phyloP scores from a whole-genome alignment of 2,329 filamentous ascomycete species.

The Fusarium protoensiforme region DNA sequence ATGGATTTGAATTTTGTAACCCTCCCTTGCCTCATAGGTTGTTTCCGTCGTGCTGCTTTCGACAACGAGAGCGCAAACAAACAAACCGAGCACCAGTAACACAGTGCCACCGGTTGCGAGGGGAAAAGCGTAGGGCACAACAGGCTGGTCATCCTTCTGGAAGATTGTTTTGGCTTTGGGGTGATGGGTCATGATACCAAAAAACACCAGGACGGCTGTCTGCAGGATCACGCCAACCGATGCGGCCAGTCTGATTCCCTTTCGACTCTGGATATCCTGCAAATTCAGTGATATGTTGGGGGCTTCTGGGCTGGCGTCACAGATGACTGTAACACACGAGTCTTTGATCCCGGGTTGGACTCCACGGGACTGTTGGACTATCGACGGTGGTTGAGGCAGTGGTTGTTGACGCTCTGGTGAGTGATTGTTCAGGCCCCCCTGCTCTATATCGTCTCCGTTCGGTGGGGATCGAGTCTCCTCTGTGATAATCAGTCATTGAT shows the following conservation, averaged over 20 bases:
- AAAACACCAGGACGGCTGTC: not conserved
- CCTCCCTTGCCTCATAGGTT: conserved; percentile 17
- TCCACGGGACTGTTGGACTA: too few species aligned
- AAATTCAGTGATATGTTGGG: not conserved
- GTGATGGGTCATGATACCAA: not conserved
- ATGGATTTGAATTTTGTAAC: conserved; percentile 14
- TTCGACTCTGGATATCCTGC: not conserved
- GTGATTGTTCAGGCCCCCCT: too few species aligned
- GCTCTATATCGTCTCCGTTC: too few species aligned
- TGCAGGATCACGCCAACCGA: not conserved
- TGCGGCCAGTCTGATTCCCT: not conserved
- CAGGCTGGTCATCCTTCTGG: conserved; percentile 1
- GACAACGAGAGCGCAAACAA: conserved; percentile 47
- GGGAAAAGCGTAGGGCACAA: conserved; percentile 38
- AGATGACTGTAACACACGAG: too few species aligned
- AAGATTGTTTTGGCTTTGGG: not conserved
- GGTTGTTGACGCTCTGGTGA: too few species aligned
- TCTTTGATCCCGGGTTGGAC: too few species aligned
- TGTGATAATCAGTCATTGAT: too few species aligned
- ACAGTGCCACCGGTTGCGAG: conserved; percentile 42
- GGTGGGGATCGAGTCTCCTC: too few species aligned
- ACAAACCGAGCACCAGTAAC: conserved; percentile 40
- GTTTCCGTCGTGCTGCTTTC: conserved; percentile 32
- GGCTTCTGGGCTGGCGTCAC: not conserved
- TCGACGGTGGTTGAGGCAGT: too few species aligned